Evolutionary conservation across 306 rosid species (phyloP).

Genomic region (Inga leiocalycina): DNA sequence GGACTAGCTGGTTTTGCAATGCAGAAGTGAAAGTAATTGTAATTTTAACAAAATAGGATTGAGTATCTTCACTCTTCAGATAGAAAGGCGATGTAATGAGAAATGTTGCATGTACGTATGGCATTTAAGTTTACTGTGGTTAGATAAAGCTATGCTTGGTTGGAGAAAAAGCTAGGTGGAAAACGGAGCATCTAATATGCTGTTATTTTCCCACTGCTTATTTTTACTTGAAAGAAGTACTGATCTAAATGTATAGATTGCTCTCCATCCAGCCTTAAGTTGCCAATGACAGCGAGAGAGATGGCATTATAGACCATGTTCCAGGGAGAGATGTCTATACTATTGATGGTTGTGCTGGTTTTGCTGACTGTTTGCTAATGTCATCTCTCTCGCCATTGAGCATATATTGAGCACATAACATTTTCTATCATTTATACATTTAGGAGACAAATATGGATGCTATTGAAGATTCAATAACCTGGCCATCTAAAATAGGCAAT

Average conservation of each 20-base stretch:
- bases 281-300: neutral
- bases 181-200: slow-evolving; percentile 1
- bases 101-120: neutral
- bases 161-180: neutral
- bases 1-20: neutral
- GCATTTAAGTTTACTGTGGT: neutral
- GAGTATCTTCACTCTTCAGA: neutral
- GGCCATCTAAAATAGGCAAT: no score
- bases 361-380: slow-evolving; percentile 14
- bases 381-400: no score
- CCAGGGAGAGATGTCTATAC: neutral
- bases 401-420: no score
- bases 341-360: neutral
- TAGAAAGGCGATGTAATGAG: neutral
- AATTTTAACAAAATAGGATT: neutral
- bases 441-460: no score
- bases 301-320: neutral
- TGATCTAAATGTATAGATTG: neutral
- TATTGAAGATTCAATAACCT: no score
- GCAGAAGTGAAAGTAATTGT: neutral
- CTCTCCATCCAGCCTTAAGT: neutral
- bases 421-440: no score
- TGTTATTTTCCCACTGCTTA: neutral
- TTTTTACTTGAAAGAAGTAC: neutral
- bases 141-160: neutral